Conservation (phyloP, 1,139 yeast species). For the Kodamaea derodonti region DNA sequence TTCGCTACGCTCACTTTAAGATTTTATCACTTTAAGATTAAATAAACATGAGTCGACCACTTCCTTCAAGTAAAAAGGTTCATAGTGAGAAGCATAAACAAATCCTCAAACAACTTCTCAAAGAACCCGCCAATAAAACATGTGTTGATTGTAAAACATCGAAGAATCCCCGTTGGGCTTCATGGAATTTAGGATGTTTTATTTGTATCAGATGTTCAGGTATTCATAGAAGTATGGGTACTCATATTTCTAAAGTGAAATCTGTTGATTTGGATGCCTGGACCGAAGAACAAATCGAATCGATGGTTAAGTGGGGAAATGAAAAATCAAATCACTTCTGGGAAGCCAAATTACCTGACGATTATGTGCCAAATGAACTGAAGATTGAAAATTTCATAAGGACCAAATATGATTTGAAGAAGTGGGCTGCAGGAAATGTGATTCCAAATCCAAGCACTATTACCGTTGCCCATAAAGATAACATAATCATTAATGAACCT, state of each 20-base stretch:
- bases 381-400: slow-evolving; percentile 86
- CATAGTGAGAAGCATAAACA: slow-evolving; percentile 58
- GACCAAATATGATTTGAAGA: slow-evolving; percentile 85
- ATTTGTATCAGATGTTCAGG: slow-evolving; percentile 93
- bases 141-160: slow-evolving; percentile 93
- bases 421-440: slow-evolving; percentile 61
- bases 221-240: slow-evolving; percentile 91
- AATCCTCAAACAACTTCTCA: slow-evolving; percentile 67
- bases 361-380: slow-evolving; percentile 76
- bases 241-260: slow-evolving; percentile 83
- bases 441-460: slow-evolving; percentile 59
- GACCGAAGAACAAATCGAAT: slow-evolving; percentile 88
- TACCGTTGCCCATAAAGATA: too few relatives aligned
- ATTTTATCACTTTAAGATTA: too few relatives aligned
- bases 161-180: slow-evolving; percentile 95
- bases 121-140: slow-evolving; percentile 67
- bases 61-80: slow-evolving; percentile 43
- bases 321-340: slow-evolving; percentile 70
- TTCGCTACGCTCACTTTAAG: too few relatives aligned
- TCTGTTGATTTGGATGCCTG: slow-evolving; percentile 94
- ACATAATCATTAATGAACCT: slow-evolving; percentile 1
- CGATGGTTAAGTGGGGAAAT: slow-evolving; percentile 87
- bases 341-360: slow-evolving; percentile 74
- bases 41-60: slow-evolving; percentile 16
- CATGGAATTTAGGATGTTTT: slow-evolving; percentile 92